Percentiles rank a stretch among this genome's conserved stretches.
Conservation (phyloP, 2,329 filamentous ascomycete species). For the Epichloe hybrida region DNA sequence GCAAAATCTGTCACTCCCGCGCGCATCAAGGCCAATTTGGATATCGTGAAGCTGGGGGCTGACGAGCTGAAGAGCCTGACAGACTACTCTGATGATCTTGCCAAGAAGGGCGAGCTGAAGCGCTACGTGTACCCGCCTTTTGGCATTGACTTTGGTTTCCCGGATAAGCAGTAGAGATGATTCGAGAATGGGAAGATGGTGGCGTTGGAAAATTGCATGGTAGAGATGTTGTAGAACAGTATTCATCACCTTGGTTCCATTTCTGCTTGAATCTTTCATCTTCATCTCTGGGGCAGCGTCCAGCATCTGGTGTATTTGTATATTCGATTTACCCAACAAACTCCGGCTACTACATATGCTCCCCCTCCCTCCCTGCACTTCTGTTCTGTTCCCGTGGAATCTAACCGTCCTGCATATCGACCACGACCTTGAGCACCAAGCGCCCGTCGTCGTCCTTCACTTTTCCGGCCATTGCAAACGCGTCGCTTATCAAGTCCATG, state of each 20-base stretch:
- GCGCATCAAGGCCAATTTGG: constrained; percentile 57
- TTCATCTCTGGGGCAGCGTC: background rate
- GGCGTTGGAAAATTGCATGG: background rate
- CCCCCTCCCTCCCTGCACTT: background rate
- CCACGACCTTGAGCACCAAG: constrained; percentile 62
- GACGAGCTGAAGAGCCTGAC: constrained; percentile 48
- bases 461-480: constrained; percentile 60
- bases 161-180: constrained; percentile 39
- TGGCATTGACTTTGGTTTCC: constrained; percentile 56
- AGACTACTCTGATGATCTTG: constrained; percentile 39
- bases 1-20: constrained; percentile 58
- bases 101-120: constrained; percentile 36
- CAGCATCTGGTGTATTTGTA: background rate
- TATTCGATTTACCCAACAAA: background rate
- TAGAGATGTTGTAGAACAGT: background rate
- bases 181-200: background rate
- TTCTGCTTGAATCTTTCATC: too few relatives aligned
- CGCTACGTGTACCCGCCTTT: constrained; percentile 58
- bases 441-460: constrained; percentile 56
- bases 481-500: constrained; percentile 47
- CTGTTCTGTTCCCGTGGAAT: background rate
- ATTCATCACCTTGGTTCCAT: too few relatives aligned
- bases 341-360: background rate
- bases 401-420: constrained; percentile 22
- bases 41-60: constrained; percentile 49